Conservation (phyloP, 495 filamentous ascomycete species). For the Aspergillus wentii region DNA sequence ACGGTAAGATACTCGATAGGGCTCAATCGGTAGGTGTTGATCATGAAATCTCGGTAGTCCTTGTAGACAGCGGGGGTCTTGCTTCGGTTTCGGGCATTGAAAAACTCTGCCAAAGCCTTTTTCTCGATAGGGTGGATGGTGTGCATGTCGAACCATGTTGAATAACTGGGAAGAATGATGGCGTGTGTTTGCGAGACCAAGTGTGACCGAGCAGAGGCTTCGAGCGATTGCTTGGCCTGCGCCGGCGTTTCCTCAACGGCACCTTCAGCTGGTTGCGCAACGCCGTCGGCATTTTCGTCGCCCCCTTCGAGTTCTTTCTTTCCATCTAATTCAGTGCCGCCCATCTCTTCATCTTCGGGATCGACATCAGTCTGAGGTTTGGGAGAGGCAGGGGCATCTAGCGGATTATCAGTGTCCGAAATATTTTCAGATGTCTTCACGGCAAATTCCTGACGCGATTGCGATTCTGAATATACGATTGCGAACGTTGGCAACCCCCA, state of each 20-base stretch:
- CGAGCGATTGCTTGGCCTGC: conserved; percentile 73
- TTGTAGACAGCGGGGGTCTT: conserved; percentile 98
- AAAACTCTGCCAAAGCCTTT: conserved; percentile 92
- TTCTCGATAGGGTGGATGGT: conserved; percentile 80
- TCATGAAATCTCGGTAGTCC: conserved; percentile 99
- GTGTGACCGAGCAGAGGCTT: conserved; percentile 81
- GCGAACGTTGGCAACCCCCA: conserved; percentile 11
- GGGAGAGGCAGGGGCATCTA: conserved; percentile 79
- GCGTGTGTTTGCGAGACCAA: conserved; percentile 87
- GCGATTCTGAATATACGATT: conserved; percentile 21
- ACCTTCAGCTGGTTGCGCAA: conserved; percentile 34
- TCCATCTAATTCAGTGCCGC: conserved; percentile 64
- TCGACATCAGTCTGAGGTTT: conserved; percentile 58
- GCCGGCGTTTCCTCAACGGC: conserved; percentile 42
- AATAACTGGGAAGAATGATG: conserved; percentile 94
- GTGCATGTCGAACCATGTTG: conserved; percentile 98
- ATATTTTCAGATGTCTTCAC: conserved; percentile 18
- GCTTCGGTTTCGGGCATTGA: conserved; percentile 95
- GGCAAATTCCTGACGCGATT: conserved; percentile 28
- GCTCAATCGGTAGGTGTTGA: conserved; percentile 95
- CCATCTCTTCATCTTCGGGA: conserved; percentile 76
- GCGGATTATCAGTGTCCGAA: conserved; percentile 65
- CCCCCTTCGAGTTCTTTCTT: conserved; percentile 54
- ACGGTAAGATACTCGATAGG: conserved; percentile 95
- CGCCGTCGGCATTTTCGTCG: conserved; percentile 34